Base-by-base conservation (phyloP, 2,329 filamentous ascomycete genomes). In the Juglanconis oblonga region DNA sequence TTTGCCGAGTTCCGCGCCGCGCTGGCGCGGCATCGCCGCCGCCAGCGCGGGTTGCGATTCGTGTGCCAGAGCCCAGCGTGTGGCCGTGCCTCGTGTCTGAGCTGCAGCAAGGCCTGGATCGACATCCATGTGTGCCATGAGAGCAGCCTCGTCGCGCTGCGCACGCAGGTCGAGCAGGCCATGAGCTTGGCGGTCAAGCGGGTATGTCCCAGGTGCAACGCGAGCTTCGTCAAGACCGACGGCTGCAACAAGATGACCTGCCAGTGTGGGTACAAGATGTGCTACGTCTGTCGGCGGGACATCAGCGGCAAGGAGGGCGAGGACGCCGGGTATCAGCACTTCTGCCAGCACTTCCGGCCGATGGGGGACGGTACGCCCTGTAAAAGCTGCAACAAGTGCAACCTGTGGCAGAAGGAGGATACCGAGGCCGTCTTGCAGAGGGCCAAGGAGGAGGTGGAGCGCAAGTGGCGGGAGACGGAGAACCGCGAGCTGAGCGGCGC, bases 161-260 rank as follows among this genome's bases (percentile, higher is more conserved):
- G 94, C 56, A 92, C 91, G 1, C 90, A 94, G 65, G 88, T 98
- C 65, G 95, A 98, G 76, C 89, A 92, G 66, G 94, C 93, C 58
- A 95, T 96, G 79, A 96, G 93, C 64, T 87, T 93, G 71, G 94
- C 94, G 31, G 87, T 98, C 72, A 99, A 98, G 77, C 90, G 95
- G 54, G 94, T 95, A 9, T 99, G 95, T 72, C 95, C 95, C 8
- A 86, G 89, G 52, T 99, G 95, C 79, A 89, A 91, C 67, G 91
- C 93, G 9, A 91, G 88, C 14, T 98, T 98, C 72, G 91, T 99
- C 75, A 98, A 98, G 74, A 89, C 87, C 6, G 87, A 88, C 32
- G 95, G 95, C 68, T 99, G 95, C 82, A 99, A 99, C 79, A 98
- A 98, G 77, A 82, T 99, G 45, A 94, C 92, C 5, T 98, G 95